Evolutionary conservation across 345 rosid species (phyloP), one percentile per base, ranked within the genome.

Genomic region (Eucalyptus polyanthemos): DNA sequence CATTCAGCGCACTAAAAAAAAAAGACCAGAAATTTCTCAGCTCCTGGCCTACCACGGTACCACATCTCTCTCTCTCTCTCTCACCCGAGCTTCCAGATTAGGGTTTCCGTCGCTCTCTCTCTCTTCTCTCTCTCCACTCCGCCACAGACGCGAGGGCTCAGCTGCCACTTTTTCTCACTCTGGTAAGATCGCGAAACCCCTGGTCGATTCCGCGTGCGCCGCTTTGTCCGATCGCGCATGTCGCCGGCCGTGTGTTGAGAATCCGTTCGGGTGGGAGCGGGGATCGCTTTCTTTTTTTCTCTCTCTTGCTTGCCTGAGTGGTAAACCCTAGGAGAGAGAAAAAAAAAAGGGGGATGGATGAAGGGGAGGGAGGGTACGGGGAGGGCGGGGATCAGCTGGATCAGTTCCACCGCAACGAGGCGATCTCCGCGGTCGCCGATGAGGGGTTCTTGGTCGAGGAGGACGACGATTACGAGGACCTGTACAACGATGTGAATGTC

Each of bases 391-490:
- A 93, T 91, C 94, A 92, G 90, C 83, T 92, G 88, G 95, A 95
- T 90, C 96, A 95, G 81, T 94, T 94, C 90, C 96, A 94, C 90
- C 93, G 93, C 10, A 93, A 93, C 92, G 96, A 94, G 89, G 95
- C 95, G 87, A 95, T 95, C 72, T 93, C 96, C 15, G 97, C 97
- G 27, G 95, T 95, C 44, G 94, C 96, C 2, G 98, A 96, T 31
- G 99, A 95, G 5, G 96, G 93, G 4, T 93, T 96, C 83, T 83
- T 95, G 27, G 96, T 92, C 51, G 96, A 90, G 72, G 95, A 95
- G 80, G 99, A 96, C 11, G 99, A 96, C 34, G 99, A 97, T 87
- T 97, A 95, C 27, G 97, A 97, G 88, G 98, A 97, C 92, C 92
- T 96, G 31, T 96, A 97, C 86, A 96, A 94, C 86, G 97, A 97